Percentiles rank a stretch among this genome's conserved stretches.
Conservation (phyloP, 805 yeast species). For the Metschnikowia cerradonensis region DNA sequence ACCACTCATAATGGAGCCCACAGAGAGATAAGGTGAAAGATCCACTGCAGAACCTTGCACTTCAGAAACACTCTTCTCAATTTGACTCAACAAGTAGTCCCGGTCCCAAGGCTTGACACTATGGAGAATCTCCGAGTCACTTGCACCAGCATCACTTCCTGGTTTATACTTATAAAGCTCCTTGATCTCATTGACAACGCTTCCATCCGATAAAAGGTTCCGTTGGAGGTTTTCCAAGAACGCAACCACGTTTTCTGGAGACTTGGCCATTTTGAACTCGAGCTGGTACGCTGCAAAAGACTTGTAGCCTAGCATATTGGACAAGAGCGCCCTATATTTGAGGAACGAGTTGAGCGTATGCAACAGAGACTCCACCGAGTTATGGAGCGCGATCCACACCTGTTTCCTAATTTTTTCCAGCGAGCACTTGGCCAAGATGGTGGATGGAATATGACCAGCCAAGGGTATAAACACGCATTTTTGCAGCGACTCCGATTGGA, state of each 20-base stretch:
- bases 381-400: constrained; percentile 73
- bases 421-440: constrained; percentile 56
- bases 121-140: constrained; percentile 40
- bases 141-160: constrained; percentile 5
- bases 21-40: constrained; percentile 69
- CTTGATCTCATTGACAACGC: constrained; percentile 57
- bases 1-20: constrained; percentile 85
- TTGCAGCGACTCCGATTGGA: neutral
- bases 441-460: constrained; percentile 60
- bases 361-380: constrained; percentile 61
- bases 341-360: constrained; percentile 54
- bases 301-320: constrained; percentile 64
- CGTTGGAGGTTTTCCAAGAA: constrained; percentile 61
- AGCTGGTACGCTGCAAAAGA: constrained; percentile 79
- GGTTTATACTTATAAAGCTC: constrained; percentile 37
- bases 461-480: constrained; percentile 26
- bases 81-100: constrained; percentile 48
- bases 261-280: constrained; percentile 84
- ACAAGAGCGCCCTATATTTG: constrained; percentile 62
- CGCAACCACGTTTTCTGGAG: constrained; percentile 67
- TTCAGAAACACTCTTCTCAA: constrained; percentile 15
- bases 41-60: constrained; percentile 34
- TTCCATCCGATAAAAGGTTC: constrained; percentile 35
- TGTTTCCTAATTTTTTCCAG: constrained; percentile 55
- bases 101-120: constrained; percentile 87